Evolutionary conservation across 768 basidiomycete genomes (phyloP), one percentile per base, ranked within the genome.

Genomic region (Lactarius vividus): DNA sequence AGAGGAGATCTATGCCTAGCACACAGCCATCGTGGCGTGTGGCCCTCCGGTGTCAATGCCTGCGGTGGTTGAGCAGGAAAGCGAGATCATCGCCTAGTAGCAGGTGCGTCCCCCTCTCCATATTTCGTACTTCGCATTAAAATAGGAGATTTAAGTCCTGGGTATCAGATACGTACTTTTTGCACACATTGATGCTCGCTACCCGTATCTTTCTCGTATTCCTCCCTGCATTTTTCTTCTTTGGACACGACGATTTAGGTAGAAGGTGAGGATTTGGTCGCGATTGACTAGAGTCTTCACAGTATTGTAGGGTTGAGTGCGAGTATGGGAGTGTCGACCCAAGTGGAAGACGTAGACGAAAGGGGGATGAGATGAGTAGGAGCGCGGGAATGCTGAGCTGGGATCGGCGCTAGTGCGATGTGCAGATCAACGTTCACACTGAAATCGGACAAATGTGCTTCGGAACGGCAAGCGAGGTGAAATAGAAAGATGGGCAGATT

Each of bases 121-220:
- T 5, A 23, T 20, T 15, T 18, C 4, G 9, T 59, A 79, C 73
- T 7, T 52, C n/a, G 44, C n/a, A n/a, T 13, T 46, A 26, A n/a
- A 55, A 16, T 35, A 33, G 40, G 18, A 40, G 26, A 44, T 53
- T 13, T 33, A 35, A 81, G 90, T 73, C 79, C 9, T 74, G 74
- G 6, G 80, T 92, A 31, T 84, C 92, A 29, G 94, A 96, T 72
- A 77, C 79, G 1, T 96, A 92, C 72, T 95, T 96, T 73, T 84
- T 95, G 37, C 89, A 94, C 68, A 86, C 89, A 0, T 92, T 91
- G 0, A 82, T 87, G 0, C 79, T 93, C 11, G 94, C 86, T 0
- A 93, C 92, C 0, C 94, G 94, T 71, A 94, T 91, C 0, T 98
- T 98, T 82, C 94, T 96, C 89, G 84, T 86, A 39, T 83, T 91